Percentiles rank a stretch among this genome's conserved stretches.
Evolutionary conservation across 2,329 filamentous ascomycete genomes (phyloP).

Genomic region (Parastagonospora avenae): DNA sequence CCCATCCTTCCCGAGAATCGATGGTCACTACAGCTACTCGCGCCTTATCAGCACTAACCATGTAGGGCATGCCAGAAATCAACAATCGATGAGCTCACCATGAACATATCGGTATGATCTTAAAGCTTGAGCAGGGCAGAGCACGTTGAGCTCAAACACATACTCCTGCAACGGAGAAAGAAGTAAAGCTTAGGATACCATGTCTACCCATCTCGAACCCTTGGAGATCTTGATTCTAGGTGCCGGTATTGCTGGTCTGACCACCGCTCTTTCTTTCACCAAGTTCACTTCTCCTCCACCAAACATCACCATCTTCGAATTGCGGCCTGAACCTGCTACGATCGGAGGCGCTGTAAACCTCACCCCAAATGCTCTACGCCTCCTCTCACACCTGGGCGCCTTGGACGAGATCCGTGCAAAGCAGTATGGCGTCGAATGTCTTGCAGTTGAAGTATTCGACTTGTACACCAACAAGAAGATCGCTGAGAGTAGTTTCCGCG

Average conservation of each 20-base stretch:
- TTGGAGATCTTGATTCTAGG: conserved; percentile 38
- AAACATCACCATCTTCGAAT: conserved; percentile 55
- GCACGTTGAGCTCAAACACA: too few relatives aligned
- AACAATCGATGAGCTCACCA: too few relatives aligned
- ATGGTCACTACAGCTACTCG: too few relatives aligned
- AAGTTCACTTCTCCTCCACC: conserved; percentile 47
- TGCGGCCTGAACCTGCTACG: conserved; percentile 52
- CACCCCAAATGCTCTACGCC: conserved; percentile 64
- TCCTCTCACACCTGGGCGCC: conserved; percentile 56
- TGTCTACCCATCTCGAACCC: conserved; percentile 4
- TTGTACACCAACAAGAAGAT: conserved; percentile 50
- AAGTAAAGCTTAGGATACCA: too few relatives aligned
- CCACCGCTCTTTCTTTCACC: conserved; percentile 51
- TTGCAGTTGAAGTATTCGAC: conserved; percentile 53
- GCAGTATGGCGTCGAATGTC: conserved; percentile 50
- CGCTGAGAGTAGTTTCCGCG: conserved; percentile 50
- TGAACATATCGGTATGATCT: too few relatives aligned
- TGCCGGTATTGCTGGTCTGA: conserved; percentile 41
- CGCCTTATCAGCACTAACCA: too few relatives aligned
- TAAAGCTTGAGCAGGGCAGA: too few relatives aligned
- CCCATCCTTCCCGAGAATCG: too few relatives aligned
- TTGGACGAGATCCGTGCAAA: conserved; percentile 51
- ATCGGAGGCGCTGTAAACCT: conserved; percentile 66
- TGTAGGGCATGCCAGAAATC: too few relatives aligned
- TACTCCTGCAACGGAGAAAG: too few relatives aligned